A percentile compares a stretch with the other conserved stretches of the same genome.
These are phyloP conservation scores for Aphanocladium album DNA, from an alignment of 2,329 filamentous ascomycete species.

Conservation along the genomic window DNA sequence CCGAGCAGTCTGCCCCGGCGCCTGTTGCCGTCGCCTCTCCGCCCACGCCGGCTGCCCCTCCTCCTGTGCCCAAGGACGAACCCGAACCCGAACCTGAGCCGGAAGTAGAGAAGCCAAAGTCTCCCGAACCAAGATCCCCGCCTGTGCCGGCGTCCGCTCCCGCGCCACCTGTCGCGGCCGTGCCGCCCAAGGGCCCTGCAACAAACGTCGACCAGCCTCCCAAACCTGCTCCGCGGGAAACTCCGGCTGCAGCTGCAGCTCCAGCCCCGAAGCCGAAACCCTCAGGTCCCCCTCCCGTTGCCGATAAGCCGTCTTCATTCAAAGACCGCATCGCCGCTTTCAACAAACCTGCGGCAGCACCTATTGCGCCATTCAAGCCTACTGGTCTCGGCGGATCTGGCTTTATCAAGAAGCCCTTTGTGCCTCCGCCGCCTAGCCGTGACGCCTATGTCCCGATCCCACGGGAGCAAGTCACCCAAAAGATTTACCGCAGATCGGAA, in stretches of 20 bases:
- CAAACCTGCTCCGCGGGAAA: constrained; percentile 30
- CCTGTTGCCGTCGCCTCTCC: constrained; percentile 15
- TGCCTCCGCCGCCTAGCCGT: constrained; percentile 87
- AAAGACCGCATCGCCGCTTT: constrained; percentile 95
- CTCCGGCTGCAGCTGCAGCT: constrained; percentile 36
- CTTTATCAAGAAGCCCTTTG: constrained; percentile 96
- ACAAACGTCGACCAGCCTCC: constrained; percentile 24
- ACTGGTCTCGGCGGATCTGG: constrained; percentile 55
- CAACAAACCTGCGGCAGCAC: constrained; percentile 82
- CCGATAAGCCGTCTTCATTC: constrained; percentile 79
- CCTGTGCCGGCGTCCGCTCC: constrained; percentile 24
- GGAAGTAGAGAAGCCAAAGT: not conserved
- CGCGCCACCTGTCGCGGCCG: constrained; percentile 22
- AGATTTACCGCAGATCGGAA: constrained; percentile 80
- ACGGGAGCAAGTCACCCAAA: constrained; percentile 65
- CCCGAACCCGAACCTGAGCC: constrained; percentile 27
- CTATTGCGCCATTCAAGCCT: constrained; percentile 86
- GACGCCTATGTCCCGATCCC: constrained; percentile 81
- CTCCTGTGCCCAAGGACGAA: constrained; percentile 26
- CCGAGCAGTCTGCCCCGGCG: constrained; percentile 21
- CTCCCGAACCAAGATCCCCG: constrained; percentile 27
- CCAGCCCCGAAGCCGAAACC: constrained; percentile 37
- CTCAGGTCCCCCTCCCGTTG: constrained; percentile 59
- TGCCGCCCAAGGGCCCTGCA: constrained; percentile 24
- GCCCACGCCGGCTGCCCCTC: constrained; percentile 23